A percentile compares a stretch with the other conserved stretches of the same genome.
Conservation (phyloP, 2,329 filamentous ascomycete species). For the Coniochaeta pulveracea region DNA sequence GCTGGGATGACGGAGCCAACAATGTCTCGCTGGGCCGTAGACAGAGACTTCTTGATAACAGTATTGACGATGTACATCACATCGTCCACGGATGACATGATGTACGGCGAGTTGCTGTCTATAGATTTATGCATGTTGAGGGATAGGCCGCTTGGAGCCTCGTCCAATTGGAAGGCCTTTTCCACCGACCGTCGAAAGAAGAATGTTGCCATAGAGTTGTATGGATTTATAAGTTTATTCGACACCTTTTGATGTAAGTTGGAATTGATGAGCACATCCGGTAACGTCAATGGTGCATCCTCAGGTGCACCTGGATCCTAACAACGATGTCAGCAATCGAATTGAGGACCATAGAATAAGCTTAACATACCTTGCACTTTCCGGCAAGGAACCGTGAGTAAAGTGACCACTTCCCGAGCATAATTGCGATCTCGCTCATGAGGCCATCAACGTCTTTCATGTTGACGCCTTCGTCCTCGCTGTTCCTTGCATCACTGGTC, state of each 20-base stretch:
- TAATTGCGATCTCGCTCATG: slow-evolving; percentile 77
- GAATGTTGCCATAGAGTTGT: slow-evolving; percentile 88
- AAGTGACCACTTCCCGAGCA: slow-evolving; percentile 87
- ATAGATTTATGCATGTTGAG: slow-evolving; percentile 63
- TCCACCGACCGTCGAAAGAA: slow-evolving; percentile 95
- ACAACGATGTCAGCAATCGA: too few species aligned
- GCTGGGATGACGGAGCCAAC: slow-evolving; percentile 69
- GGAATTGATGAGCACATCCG: slow-evolving; percentile 66
- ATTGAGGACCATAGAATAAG: too few species aligned
- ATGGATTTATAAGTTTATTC: slow-evolving; percentile 63
- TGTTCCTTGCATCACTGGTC: slow-evolving; percentile 40
- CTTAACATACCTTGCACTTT: slow-evolving; percentile 62
- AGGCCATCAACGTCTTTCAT: slow-evolving; percentile 93
- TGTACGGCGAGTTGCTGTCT: slow-evolving; percentile 72
- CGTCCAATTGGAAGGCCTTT: slow-evolving; percentile 94
- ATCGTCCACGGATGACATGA: slow-evolving; percentile 92
- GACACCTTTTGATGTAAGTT: slow-evolving; percentile 70
- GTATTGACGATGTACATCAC: slow-evolving; percentile 99
- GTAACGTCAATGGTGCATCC: slow-evolving; percentile 50
- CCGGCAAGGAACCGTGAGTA: slow-evolving; percentile 82
- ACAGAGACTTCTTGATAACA: slow-evolving; percentile 74
- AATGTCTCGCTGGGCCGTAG: slow-evolving; percentile 73
- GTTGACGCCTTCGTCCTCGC: slow-evolving; percentile 86
- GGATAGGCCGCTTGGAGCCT: slow-evolving; percentile 68
- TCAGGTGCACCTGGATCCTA: slow-evolving; percentile 42